Evolutionary conservation across 495 filamentous ascomycete species (phyloP), one percentile per base, ranked within the genome.

Genomic region (Bryoglossum gracile): DNA sequence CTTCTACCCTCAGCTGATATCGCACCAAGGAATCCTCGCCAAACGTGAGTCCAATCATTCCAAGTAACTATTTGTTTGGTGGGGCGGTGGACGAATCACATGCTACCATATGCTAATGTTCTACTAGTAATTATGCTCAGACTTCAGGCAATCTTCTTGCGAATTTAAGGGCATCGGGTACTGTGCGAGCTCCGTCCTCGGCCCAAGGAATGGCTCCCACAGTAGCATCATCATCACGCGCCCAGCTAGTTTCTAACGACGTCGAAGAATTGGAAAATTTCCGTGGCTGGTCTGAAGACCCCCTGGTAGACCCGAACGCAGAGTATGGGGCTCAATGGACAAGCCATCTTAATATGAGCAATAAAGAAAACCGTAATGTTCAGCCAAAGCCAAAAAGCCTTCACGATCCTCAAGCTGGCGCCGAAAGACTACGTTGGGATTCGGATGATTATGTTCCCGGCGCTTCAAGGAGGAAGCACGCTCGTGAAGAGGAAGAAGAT

Each of bases 361-460:
- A 60, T 26, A 63, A 61, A 45, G 58, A 63, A 22, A 60, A 65
- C 22, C 55, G 35, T 22, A 13, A 13, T 43, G 23, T 25, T 4
- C 23, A 23, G 4, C 19, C 49, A 23, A 50, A 19, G 1, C 24
- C 32, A 38, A 46, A 38, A 28, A 52, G 48, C n/a, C 14, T 74
- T 11, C 46, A 68, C 13, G 72, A 74, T 55, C 59, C 43, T 8
- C 70, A 75, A 46, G 33, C 50, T 3, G 52, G 61, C 49, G 69
- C 67, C 10, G 33, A 52, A 25, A 41, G 60, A 16, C 44, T 71
- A 17, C 34, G 30, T 18, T 69, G 61, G 40, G 57, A 62, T 51
- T 46, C 55, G 38, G 55, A 59, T 26, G 49, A 61, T 43, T 43
- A 6, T 32, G 36, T 43, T 22, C 42, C 43, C 22, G 34, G 33